These are phyloP conservation scores for Epichloe glyceriae DNA, from an alignment of 2,329 filamentous ascomycete species.

Conservation along the genomic window DNA sequence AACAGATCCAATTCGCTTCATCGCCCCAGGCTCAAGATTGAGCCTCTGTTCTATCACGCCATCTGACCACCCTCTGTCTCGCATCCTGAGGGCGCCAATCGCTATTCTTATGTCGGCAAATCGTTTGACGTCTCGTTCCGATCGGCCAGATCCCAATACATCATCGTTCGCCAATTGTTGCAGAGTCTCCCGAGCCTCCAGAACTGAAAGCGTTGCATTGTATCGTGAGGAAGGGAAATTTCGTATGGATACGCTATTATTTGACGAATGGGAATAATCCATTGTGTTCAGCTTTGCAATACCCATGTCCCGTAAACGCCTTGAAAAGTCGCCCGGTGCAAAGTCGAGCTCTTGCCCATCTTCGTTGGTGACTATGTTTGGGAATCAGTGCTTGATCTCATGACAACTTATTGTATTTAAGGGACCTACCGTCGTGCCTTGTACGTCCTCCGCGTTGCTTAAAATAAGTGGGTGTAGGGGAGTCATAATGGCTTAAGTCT, in stretches of 20 bases:
- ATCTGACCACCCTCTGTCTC: background rate
- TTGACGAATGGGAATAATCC: background rate
- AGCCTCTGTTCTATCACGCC: background rate
- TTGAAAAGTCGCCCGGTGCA: background rate
- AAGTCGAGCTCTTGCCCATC: background rate
- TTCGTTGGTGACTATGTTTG: background rate
- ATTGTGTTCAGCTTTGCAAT: background rate
- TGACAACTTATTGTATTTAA: too few relatives aligned
- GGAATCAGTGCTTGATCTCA: background rate
- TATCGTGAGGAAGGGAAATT: background rate
- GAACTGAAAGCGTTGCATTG: background rate
- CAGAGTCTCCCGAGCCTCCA: background rate
- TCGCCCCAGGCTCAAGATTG: background rate
- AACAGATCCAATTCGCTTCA: background rate
- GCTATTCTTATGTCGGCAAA: conserved; percentile 5
- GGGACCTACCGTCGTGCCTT: background rate
- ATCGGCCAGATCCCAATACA: background rate
- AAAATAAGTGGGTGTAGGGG: too few relatives aligned
- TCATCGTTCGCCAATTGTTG: background rate
- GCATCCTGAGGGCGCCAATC: conserved; percentile 2
- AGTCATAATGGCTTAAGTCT: background rate
- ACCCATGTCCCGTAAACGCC: background rate
- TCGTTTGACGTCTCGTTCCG: background rate
- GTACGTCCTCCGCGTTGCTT: background rate
- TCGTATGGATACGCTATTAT: background rate